A percentile compares a stretch with the other conserved stretches of the same genome.
These are phyloP conservation scores for Thalassiosira mediterranea DNA, from an alignment of 352 stramenopile genomes.

Conservation along the genomic window DNA sequence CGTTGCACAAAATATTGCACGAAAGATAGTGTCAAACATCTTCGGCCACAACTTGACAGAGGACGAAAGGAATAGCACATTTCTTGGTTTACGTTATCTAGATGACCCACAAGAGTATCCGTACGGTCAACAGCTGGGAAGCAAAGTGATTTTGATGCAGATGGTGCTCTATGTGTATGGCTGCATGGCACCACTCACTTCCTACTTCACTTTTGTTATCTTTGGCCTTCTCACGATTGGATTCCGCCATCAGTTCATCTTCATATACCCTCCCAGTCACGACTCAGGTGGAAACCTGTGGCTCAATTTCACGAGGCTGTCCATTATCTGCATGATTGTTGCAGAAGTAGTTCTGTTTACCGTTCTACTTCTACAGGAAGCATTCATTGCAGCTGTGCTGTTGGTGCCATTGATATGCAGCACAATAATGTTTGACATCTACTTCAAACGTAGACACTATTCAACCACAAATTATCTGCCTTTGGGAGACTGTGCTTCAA, in stretches of 20 bases:
- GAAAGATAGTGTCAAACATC: conserved; percentile 16
- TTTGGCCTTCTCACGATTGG: conserved; percentile 55
- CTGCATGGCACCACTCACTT: conserved; percentile 60
- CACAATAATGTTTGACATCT: conserved; percentile 64
- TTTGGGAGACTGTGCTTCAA: conserved; percentile 32
- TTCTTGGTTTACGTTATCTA: conserved; percentile 47
- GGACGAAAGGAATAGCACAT: conserved; percentile 59
- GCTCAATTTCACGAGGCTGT: conserved; percentile 49
- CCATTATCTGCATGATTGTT: conserved; percentile 58
- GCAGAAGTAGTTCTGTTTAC: conserved; percentile 49
- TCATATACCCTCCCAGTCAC: conserved; percentile 61
- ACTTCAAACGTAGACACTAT: conserved; percentile 66
- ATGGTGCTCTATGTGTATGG: conserved; percentile 71
- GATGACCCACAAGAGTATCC: conserved; percentile 51
- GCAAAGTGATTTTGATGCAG: conserved; percentile 53
- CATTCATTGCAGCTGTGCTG: conserved; percentile 24
- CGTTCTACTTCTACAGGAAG: conserved; percentile 42
- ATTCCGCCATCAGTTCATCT: conserved; percentile 69
- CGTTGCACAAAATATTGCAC: conserved; percentile 35
- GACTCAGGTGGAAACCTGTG: conserved; percentile 68
- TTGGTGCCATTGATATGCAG: conserved; percentile 51
- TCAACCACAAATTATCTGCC: conserved; percentile 48
- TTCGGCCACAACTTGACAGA: conserved; percentile 64
- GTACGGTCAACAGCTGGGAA: conserved; percentile 31
- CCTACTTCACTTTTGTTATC: conserved; percentile 59